Conservation (phyloP, 169 alveolate species). For the Plasmodium cynomolgi region DNA sequence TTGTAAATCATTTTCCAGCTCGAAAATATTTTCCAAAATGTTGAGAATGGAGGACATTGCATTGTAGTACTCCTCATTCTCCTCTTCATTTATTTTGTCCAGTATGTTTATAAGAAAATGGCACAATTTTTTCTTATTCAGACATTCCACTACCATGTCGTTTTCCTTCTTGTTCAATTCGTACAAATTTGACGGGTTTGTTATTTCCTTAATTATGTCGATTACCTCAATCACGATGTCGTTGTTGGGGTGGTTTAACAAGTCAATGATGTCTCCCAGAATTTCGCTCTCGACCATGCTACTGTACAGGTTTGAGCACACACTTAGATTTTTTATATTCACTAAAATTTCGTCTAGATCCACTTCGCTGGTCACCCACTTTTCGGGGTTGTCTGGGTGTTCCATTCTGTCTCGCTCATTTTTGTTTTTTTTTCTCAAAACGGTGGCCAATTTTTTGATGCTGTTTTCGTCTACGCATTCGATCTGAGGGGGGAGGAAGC, state of each 20-base stretch:
- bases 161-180: slow-evolving; percentile 28
- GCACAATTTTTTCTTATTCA: slow-evolving; percentile 51
- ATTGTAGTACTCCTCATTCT: slow-evolving; percentile 61
- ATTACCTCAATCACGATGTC: slow-evolving; percentile 70
- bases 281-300: slow-evolving; percentile 66
- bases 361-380: slow-evolving; percentile 74
- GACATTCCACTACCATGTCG: slow-evolving; percentile 20
- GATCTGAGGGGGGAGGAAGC: background rate
- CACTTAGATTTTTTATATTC: slow-evolving; percentile 59
- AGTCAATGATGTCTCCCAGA: slow-evolving; percentile 46
- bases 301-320: slow-evolving; percentile 59
- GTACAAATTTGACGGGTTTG: slow-evolving; percentile 67
- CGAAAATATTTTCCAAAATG: slow-evolving; percentile 69
- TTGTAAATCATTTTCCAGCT: slow-evolving; percentile 61
- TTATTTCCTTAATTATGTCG: slow-evolving; percentile 67
- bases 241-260: slow-evolving; percentile 66
- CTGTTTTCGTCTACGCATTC: slow-evolving; percentile 70
- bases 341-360: slow-evolving; percentile 73
- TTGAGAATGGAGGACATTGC: slow-evolving; percentile 67
- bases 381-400: slow-evolving; percentile 71
- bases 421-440: slow-evolving; percentile 46
- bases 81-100: slow-evolving; percentile 71
- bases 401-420: slow-evolving; percentile 75
- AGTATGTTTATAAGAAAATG: slow-evolving; percentile 68
- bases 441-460: slow-evolving; percentile 51